A percentile compares a stretch with the other conserved stretches of the same genome.
Conservation (phyloP, 1,284 basidiomycete genomes). For the Melampsora americana region DNA sequence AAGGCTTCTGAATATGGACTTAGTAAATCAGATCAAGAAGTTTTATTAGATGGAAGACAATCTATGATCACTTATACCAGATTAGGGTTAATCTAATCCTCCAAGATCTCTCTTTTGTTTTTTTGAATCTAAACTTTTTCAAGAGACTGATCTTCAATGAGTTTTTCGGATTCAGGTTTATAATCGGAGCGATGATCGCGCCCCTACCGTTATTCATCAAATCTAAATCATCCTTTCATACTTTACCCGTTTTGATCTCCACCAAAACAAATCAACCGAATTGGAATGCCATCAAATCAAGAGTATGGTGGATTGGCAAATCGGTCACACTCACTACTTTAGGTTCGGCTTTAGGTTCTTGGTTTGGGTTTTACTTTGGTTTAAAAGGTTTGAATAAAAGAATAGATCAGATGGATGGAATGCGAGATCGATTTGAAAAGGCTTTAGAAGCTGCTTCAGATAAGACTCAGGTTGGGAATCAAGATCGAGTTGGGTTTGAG, state of each 20-base stretch:
- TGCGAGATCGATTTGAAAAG: no score
- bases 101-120: no score
- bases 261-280: slow-evolving; percentile 9
- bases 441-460: no score
- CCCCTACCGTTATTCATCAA: slow-evolving; percentile 30
- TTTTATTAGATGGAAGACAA: slow-evolving; percentile 30
- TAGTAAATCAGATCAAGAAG: slow-evolving; percentile 7
- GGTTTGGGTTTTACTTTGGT: slow-evolving; percentile 30
- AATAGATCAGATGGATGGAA: no score
- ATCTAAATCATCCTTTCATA: slow-evolving; percentile 2
- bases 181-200: slow-evolving; percentile 24
- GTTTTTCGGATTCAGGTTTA: slow-evolving; percentile 12
- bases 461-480: no score
- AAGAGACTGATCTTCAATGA: not conserved
- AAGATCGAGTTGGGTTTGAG: no score
- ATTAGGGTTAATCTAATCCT: slow-evolving; percentile 13
- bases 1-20: slow-evolving; percentile 18
- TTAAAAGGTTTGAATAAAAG: not conserved
- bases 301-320: slow-evolving; percentile 22
- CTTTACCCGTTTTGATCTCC: slow-evolving; percentile 18
- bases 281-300: not conserved
- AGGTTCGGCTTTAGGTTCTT: slow-evolving; percentile 25
- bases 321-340: slow-evolving; percentile 24
- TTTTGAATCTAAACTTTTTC: no score
- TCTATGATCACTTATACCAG: slow-evolving; percentile 24